Percentiles rank a stretch among this genome's conserved stretches.
Conservation (phyloP, 192 early-diverging fungal species). For the Rhizoclosmatium sp. region DNA sequence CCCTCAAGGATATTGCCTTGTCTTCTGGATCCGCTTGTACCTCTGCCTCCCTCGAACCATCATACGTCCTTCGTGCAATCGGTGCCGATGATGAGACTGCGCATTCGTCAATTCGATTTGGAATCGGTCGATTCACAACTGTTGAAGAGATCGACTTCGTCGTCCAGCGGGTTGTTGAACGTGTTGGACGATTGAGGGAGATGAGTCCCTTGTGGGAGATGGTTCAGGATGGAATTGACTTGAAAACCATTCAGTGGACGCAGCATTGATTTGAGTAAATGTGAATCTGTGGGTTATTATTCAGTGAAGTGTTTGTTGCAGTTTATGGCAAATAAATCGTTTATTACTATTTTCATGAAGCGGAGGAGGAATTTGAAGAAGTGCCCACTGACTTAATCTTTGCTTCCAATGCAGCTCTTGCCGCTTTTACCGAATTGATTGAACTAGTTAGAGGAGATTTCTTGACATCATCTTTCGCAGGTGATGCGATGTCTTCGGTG, state of each 20-base stretch:
- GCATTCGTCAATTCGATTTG: slow-evolving; percentile 94
- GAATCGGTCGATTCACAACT: slow-evolving; percentile 96
- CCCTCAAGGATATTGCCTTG: slow-evolving; percentile 95
- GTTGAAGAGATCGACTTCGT: slow-evolving; percentile 94
- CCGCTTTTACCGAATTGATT: no score
- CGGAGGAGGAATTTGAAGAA: no score
- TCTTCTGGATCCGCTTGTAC: slow-evolving; percentile 97
- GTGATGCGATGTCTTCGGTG: no score
- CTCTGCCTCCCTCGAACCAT: slow-evolving; percentile 93
- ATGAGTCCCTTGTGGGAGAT: slow-evolving; percentile 99
- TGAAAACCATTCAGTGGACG: slow-evolving; percentile 91
- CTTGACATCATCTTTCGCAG: no score
- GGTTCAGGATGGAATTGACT: slow-evolving; percentile 92
- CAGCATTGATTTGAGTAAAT: slow-evolving; percentile 69
- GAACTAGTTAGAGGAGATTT: no score
- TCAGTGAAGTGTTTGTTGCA: no score
- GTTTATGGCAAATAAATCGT: no score
- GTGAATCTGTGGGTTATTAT: no score
- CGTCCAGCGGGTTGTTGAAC: slow-evolving; percentile 75
- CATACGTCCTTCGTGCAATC: slow-evolving; percentile 95
- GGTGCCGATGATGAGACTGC: slow-evolving; percentile 97
- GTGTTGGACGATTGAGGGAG: slow-evolving; percentile 88
- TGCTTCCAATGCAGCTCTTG: no score
- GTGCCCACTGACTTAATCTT: no score
- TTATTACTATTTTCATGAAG: no score